These are phyloP conservation scores for Cystobasidium tubakii DNA, from an alignment of 768 basidiomycete species.

Conservation along the genomic window DNA sequence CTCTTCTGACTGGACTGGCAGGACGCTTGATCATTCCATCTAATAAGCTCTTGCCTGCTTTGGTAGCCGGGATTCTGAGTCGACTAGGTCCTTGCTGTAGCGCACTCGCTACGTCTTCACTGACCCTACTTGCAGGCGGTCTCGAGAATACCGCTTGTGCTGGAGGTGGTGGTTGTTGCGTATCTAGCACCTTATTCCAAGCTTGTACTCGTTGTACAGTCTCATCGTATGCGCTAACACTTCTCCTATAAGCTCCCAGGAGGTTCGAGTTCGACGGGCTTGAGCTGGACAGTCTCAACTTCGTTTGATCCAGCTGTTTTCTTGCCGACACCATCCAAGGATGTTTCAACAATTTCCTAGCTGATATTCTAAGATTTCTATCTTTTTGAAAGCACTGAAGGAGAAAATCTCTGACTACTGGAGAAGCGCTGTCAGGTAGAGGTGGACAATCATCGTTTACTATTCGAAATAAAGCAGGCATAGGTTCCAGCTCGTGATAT, in stretches of 20 bases:
- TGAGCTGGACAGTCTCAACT: slow-evolving; percentile 3
- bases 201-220: slow-evolving; percentile 92
- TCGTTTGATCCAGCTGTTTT: slow-evolving; percentile 58
- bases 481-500: slow-evolving; percentile 89
- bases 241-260: slow-evolving; percentile 30
- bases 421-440: slow-evolving; percentile 89
- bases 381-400: slow-evolving; percentile 99
- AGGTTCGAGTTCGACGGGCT: not conserved
- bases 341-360: slow-evolving; percentile 83
- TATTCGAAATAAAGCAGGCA: slow-evolving; percentile 97
- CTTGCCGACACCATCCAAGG: slow-evolving; percentile 91
- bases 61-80: not conserved
- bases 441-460: slow-evolving; percentile 97
- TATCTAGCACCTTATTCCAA: slow-evolving; percentile 96
- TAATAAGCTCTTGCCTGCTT: not conserved
- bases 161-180: slow-evolving; percentile 50
- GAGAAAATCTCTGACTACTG: slow-evolving; percentile 89
- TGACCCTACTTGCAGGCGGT: slow-evolving; percentile 13
- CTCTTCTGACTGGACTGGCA: not conserved
- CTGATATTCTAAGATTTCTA: slow-evolving; percentile 84
- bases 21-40: not conserved
- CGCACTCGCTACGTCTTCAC: slow-evolving; percentile 36
- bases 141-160: not conserved
- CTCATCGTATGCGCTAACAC: slow-evolving; percentile 64
- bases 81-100: slow-evolving; percentile 11